Evolutionary conservation across 2,329 filamentous ascomycete genomes (phyloP).

Genomic region (Pseudogymnoascus sp.): DNA sequence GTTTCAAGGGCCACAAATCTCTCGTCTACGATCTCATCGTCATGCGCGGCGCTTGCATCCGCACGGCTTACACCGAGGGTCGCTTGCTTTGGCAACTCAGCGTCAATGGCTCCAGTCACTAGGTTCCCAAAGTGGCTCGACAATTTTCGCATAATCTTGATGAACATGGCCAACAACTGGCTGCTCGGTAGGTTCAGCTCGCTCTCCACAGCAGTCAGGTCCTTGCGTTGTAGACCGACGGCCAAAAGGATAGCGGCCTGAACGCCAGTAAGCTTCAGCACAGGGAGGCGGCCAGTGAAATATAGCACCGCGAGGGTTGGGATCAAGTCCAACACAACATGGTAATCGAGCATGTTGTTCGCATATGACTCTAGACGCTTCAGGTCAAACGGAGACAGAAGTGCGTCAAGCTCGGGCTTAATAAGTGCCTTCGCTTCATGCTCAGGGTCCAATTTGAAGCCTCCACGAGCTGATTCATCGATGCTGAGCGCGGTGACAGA

Average conservation of each 20-base stretch:
- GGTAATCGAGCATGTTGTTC: constrained; percentile 96
- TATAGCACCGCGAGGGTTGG: constrained; percentile 76
- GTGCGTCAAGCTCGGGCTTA: constrained; percentile 67
- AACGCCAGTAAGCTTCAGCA: constrained; percentile 68
- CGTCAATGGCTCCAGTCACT: constrained; percentile 65
- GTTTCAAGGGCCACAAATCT: constrained; percentile 65
- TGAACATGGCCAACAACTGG: constrained; percentile 92
- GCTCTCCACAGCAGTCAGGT: constrained; percentile 69
- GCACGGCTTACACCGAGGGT: constrained; percentile 51
- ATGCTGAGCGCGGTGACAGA: constrained; percentile 75
- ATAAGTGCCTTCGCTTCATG: constrained; percentile 50
- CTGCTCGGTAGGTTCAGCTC: constrained; percentile 68
- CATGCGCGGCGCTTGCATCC: constrained; percentile 57
- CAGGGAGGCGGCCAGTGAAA: constrained; percentile 68
- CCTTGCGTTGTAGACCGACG: constrained; percentile 84
- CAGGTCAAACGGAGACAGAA: constrained; percentile 85
- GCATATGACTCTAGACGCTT: constrained; percentile 94
- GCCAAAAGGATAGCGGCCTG: constrained; percentile 85
- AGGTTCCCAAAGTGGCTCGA: constrained; percentile 69
- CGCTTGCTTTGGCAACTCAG: constrained; percentile 53
- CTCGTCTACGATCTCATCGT: constrained; percentile 59
- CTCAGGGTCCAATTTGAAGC: constrained; percentile 58
- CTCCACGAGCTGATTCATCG: constrained; percentile 72
- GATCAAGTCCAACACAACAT: constrained; percentile 89
- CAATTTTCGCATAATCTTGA: constrained; percentile 89